phyloP scores from a whole-genome alignment of 2,329 filamentous ascomycete species.

The Cladorrhinum sp. region DNA sequence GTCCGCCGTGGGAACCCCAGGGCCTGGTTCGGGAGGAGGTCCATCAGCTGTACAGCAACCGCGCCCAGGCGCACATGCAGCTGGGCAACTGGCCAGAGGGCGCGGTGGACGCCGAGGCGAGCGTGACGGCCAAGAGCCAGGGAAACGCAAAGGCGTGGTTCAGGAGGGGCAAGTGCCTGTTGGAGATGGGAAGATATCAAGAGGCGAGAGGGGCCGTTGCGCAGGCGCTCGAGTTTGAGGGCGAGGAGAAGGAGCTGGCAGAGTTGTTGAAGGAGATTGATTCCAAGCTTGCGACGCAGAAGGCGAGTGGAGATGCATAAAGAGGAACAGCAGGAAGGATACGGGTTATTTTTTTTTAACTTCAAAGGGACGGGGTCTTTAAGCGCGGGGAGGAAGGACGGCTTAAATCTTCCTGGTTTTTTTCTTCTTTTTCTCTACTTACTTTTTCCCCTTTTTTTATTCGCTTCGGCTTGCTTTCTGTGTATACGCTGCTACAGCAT shows the following conservation, averaged over 20 bases:
- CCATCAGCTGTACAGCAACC: slow-evolving; percentile 74
- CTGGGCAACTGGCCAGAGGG: slow-evolving; percentile 79
- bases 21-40: slow-evolving; percentile 83
- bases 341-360: neutral
- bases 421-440: too few relatives aligned
- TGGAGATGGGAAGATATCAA: slow-evolving; percentile 84
- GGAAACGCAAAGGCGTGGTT: slow-evolving; percentile 96
- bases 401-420: too few relatives aligned
- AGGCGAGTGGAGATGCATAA: slow-evolving; percentile 26
- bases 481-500: neutral
- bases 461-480: neutral
- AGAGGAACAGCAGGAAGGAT: neutral
- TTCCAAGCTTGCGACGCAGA: slow-evolving; percentile 41
- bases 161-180: slow-evolving; percentile 76
- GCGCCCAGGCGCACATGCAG: slow-evolving; percentile 87
- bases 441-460: neutral
- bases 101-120: slow-evolving; percentile 81
- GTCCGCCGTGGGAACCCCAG: slow-evolving; percentile 85
- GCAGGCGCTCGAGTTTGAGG: slow-evolving; percentile 78
- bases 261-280: slow-evolving; percentile 63
- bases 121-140: slow-evolving; percentile 79
- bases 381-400: too few relatives aligned
- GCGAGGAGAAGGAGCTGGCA: slow-evolving; percentile 62
- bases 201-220: slow-evolving; percentile 80
- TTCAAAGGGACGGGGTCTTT: too few relatives aligned